Conservation (phyloP, 352 stramenopile species). For the Pseudoperonospora humuli region DNA sequence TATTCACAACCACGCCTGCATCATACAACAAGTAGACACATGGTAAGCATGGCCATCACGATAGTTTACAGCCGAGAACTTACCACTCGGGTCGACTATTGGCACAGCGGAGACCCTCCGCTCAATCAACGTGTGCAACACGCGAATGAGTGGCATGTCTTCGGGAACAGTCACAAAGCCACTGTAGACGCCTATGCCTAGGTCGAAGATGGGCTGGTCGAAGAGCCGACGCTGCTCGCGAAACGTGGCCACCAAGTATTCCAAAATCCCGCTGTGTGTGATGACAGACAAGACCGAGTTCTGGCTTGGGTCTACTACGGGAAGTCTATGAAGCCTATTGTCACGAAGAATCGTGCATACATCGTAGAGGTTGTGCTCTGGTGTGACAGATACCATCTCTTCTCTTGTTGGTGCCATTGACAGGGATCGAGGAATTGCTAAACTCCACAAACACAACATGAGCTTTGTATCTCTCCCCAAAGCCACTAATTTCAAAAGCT, state of each 20-base stretch:
- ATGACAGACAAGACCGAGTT: constrained; percentile 91
- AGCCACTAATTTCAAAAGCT: neutral
- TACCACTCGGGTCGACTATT: constrained; percentile 78
- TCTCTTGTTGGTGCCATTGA: constrained; percentile 57
- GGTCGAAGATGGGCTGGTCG: constrained; percentile 93
- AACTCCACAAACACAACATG: constrained; percentile 28
- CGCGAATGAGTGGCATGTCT: constrained; percentile 90
- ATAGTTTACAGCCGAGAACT: constrained; percentile 3
- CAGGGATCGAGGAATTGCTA: constrained; percentile 81
- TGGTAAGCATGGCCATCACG: neutral
- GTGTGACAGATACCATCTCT: constrained; percentile 76
- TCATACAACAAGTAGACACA: neutral
- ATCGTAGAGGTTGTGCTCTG: constrained; percentile 86
- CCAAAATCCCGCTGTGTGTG: constrained; percentile 90
- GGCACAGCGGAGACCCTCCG: constrained; percentile 73
- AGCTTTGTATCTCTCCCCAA: neutral
- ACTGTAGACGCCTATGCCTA: constrained; percentile 93
- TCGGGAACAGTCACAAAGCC: constrained; percentile 90
- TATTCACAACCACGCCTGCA: constrained; percentile 83
- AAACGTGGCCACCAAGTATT: constrained; percentile 95
- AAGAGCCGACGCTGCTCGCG: constrained; percentile 94
- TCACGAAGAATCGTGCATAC: constrained; percentile 84
- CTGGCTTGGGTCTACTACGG: constrained; percentile 90
- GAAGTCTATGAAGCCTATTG: constrained; percentile 89
- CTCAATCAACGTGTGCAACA: constrained; percentile 85